Base-by-base conservation (phyloP, 176 grass and related monocot species). In the Puccinellia tenuiflora region DNA sequence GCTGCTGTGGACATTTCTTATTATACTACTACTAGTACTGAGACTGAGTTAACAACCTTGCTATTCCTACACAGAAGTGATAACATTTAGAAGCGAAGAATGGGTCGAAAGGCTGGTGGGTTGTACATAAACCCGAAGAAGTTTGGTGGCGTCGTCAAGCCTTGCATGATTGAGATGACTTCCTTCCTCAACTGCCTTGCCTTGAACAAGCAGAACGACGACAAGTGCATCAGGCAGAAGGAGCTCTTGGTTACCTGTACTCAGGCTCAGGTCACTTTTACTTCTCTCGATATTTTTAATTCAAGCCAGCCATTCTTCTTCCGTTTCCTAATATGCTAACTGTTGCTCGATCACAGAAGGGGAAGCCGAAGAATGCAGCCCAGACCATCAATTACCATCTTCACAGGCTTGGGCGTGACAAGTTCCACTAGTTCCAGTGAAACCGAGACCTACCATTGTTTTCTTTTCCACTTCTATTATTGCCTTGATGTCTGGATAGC, bases 91-190 rank as follows among this genome's bases (percentile, higher is more conserved):
- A 72, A 43, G 29, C 75, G 42, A 94, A 94, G 73, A 75, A 95
- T 93, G 96, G 96, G 96, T 82, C 82, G 91, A 20, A 98, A 98
- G 83, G 85, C 84, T 74, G 96, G 90, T 67, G 78, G 77, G 21
- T 28, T 98, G 79, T 93, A 95, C 87, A 95, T 98, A 87, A 98
- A 95, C 78, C 85, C 93, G 26, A 98, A 95, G 79, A 98, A 95
- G 54, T 81, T 98, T 33, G 89, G 92, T 54, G 80, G 74, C 56
- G 54, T 77, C 60, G 91, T 79, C 1, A 95, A 90, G 73, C 89
- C 87, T 22, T 98, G 87, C 81, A 89, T 92, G 93, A 26, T 89
- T 28, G 96, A 98, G 85, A 98, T 93, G 96, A 22, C 87, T 21
- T 71, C 90, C 46, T 98, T 98, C 70, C 96, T 98, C 39, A 85